Conservation (phyloP, 2,329 filamentous ascomycete genomes). For the Pseudocercospora fijiensis region DNA sequence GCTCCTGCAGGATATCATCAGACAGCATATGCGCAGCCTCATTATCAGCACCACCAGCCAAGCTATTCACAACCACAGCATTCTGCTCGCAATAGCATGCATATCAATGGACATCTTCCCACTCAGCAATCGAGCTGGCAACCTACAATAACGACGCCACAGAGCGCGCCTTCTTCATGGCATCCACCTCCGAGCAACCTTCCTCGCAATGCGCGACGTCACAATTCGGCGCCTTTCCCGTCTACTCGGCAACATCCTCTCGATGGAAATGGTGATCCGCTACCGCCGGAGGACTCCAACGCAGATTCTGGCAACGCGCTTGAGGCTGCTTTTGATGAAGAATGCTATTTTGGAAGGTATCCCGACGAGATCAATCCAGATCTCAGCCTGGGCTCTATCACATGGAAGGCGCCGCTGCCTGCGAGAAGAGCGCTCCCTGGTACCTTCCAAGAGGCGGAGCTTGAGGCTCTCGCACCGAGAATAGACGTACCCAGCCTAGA, state of each 20-base stretch:
- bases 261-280: constrained; percentile 34
- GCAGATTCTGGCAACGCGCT: constrained; percentile 27
- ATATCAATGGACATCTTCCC: not conserved
- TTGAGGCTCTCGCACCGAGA: constrained; percentile 43
- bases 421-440: constrained; percentile 45
- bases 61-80: constrained; percentile 16
- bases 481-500: constrained; percentile 42
- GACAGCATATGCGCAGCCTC: constrained; percentile 8
- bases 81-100: not conserved
- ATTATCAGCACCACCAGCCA: constrained; percentile 25
- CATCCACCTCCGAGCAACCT: constrained; percentile 20
- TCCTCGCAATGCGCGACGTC: constrained; percentile 15
- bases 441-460: constrained; percentile 46
- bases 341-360: constrained; percentile 46
- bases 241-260: constrained; percentile 11
- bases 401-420: constrained; percentile 47
- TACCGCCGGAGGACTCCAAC: constrained; percentile 23
- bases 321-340: constrained; percentile 47
- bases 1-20: constrained; percentile 14
- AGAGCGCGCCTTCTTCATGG: constrained; percentile 19
- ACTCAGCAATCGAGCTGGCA: constrained; percentile 14
- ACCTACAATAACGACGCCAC: constrained; percentile 12
- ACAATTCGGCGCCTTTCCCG: constrained; percentile 24
- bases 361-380: constrained; percentile 47
- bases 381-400: constrained; percentile 48